Base-by-base conservation (phyloP, 1,139 yeast species). In the Suhomyces atakaporum region DNA sequence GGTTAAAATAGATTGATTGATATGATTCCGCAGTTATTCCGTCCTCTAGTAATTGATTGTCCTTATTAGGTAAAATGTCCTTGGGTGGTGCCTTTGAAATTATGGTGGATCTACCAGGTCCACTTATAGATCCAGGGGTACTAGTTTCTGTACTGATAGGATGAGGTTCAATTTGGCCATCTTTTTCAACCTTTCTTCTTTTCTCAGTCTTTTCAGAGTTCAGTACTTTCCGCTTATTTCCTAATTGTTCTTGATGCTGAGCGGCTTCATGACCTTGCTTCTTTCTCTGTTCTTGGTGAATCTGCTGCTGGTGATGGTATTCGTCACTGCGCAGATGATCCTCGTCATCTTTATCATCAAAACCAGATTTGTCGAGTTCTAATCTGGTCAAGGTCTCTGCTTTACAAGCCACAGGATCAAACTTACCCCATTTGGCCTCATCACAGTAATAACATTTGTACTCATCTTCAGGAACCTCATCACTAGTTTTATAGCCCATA, bases 371-470 rank as follows among this genome's bases (percentile, higher is more conserved):
- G 14, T 40, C 45, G 7, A 27, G 18, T 19, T 44, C 55, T 54
- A 60, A 49, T 18, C 80, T 58, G 7, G 64, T 63, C 13, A 67
- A 39, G 1, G 75, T 70, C 27, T 61, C 59, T 8, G 38, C 40
- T 24, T 64, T 54, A 42, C 75, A 69, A 11, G 35, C 42, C 50
- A 60, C 60, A 53, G 89, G 44, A 60, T 66, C 56, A 53, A 69
- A 62, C 61, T 76, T 70, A 12, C 77, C 73, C 64, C 86, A 72
- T 40, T 66, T 67, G 15, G 51, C 46, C 42, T 76, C 76, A 44
- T 82, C 84, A 62, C 97, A 92, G 38, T 70, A 73, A 58, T 86
- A 87, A 57, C 98, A 90, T 31, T 79, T 71, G 56, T 86, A 90
- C 40, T 67, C 75, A 37, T 80, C 81, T 44, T 87, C 96, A 0